A percentile compares a stretch with the other conserved stretches of the same genome.
phyloP scores from a whole-genome alignment of 2,329 filamentous ascomycete species.

The Paecilomyces sp. region DNA sequence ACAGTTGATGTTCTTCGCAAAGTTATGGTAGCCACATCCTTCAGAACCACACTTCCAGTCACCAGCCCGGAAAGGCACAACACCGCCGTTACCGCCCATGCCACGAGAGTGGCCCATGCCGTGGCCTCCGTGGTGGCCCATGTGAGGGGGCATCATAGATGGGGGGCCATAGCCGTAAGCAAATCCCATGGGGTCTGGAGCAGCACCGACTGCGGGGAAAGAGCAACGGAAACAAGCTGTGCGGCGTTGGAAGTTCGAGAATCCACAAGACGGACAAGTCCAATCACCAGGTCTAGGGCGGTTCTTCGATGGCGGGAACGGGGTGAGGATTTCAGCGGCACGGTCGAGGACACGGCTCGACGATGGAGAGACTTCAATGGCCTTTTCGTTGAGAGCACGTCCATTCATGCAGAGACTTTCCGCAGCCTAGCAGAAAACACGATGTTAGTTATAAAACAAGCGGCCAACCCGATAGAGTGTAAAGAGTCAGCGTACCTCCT shows the following conservation, averaged over 20 bases:
- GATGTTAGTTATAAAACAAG: constrained; percentile 1
- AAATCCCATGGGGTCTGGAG: constrained; percentile 67
- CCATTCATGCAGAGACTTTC: constrained; percentile 99
- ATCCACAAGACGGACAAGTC: constrained; percentile 97
- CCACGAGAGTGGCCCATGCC: constrained; percentile 51
- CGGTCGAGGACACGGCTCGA: constrained; percentile 95
- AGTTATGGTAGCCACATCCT: constrained; percentile 97
- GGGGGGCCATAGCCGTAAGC: constrained; percentile 56
- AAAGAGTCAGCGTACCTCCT: constrained; percentile 62
- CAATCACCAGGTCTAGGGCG: constrained; percentile 93
- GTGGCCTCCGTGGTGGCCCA: constrained; percentile 53
- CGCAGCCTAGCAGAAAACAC: constrained; percentile 63
- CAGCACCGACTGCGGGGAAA: constrained; percentile 86
- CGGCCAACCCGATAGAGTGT: constrained; percentile 6
- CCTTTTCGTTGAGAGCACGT: constrained; percentile 94
- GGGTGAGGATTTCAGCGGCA: constrained; percentile 89
- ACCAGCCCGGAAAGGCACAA: constrained; percentile 94
- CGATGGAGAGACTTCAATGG: constrained; percentile 95
- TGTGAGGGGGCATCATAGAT: constrained; percentile 73
- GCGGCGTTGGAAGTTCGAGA: constrained; percentile 98
- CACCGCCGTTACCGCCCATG: constrained; percentile 69
- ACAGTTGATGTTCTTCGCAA: constrained; percentile 98
- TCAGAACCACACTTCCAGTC: constrained; percentile 99
- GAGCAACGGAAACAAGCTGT: constrained; percentile 99
- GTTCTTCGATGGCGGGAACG: constrained; percentile 98